Evolutionary conservation across 1,284 basidiomycete genomes (phyloP), one percentile per base, ranked within the genome.

Genomic region (Coniophora puteana): DNA sequence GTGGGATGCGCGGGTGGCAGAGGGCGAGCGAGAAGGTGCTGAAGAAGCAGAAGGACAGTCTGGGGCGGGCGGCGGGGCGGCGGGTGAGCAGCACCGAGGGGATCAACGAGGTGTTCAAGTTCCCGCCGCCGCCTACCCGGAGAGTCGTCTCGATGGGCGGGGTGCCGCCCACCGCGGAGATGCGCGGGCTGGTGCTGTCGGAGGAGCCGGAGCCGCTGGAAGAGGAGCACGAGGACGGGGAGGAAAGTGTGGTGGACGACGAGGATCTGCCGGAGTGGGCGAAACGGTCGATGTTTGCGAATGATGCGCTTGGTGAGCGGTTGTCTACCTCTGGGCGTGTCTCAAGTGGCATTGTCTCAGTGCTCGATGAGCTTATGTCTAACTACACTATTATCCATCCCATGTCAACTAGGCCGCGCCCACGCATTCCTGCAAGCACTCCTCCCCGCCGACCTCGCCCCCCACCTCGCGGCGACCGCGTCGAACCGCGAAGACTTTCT

Each of bases 261-360:
- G 68, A 61, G 20, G 64, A 63, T 34, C 64, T 89, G 4, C 88
- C 89, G 0, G 69, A 69, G 3, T 92, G 89, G 89, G 88, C 89
- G 8, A 74, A 74, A 50, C 68, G 76, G 13, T 62, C 63, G 10
- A 55, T 64, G 6, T 87, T 83, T 53, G 51, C 53, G 8, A 64
- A 72, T 22, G 74, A 85, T 51, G 68, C 72, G 6, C 61, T 85
- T 5, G 78, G 85, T 87, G 43, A 51, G 72, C 62, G 17, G 23
- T 26, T 41, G n/a, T n/a, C 38, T 24, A 17, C 28, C 49, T 30
- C 8, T 40, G 23, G 23, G 5, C 22, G 1, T 30, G 34, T 8
- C 27, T 2, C 17, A n/a, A 34, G n/a, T 26, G 50, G 30, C 44
- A 36, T 4, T 25, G 31, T 29, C 36, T 47, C 26, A 35, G 14